phyloP scores from a whole-genome alignment of 352 stramenopile genomes.

The Pythium phragmiticola region DNA sequence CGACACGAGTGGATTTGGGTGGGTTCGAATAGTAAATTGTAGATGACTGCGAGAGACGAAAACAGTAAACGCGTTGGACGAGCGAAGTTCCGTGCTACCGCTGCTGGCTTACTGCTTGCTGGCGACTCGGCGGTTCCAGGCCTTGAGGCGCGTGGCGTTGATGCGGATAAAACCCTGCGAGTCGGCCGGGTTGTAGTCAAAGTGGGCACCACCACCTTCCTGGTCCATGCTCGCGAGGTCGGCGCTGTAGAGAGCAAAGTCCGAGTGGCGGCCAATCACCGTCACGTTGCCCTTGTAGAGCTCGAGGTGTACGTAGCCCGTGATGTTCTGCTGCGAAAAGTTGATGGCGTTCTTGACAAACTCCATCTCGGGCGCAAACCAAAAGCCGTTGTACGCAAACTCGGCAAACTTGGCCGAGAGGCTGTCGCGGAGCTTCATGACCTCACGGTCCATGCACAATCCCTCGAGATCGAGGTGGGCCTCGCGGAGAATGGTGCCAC shows the following conservation, averaged over 20 bases:
- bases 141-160: conserved; percentile 97
- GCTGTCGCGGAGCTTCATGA: conserved; percentile 93
- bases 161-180: conserved; percentile 99
- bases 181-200: conserved; percentile 98
- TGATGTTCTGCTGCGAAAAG: conserved; percentile 94
- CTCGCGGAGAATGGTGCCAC: conserved; percentile 89
- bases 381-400: conserved; percentile 99
- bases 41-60: conserved; percentile 8
- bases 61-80: neutral
- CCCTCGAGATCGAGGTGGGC: conserved; percentile 93
- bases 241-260: conserved; percentile 95
- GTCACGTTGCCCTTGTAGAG: conserved; percentile 99
- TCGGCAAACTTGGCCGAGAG: conserved; percentile 95
- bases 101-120: conserved; percentile 23
- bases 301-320: conserved; percentile 92
- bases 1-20: conserved; percentile 1
- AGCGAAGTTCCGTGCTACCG: neutral
- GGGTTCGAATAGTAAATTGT: neutral
- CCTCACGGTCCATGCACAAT: conserved; percentile 97
- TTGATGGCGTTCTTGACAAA: conserved; percentile 95
- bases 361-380: conserved; percentile 99
- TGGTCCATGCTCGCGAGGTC: conserved; percentile 99
- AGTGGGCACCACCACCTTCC: conserved; percentile 92
- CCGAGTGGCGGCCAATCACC: conserved; percentile 89
- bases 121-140: conserved; percentile 68